Conservation (phyloP, 1,139 yeast genomes). For the Kodamaea sp. region DNA sequence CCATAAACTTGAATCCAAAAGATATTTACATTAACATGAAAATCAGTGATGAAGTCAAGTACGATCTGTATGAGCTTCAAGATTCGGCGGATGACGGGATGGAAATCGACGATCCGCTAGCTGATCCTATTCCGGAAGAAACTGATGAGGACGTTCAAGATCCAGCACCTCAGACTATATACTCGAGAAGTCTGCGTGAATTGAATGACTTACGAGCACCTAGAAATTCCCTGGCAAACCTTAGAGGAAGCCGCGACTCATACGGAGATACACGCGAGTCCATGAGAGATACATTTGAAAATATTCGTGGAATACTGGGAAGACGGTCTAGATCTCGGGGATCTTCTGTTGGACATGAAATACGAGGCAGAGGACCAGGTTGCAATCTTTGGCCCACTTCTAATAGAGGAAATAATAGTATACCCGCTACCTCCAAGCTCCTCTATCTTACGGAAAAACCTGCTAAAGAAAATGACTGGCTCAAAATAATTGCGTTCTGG, state of each 20-base stretch:
- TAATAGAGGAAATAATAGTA: neutral
- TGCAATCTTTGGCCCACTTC: neutral
- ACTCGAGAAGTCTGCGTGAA: neutral
- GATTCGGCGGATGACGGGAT: conserved; percentile 4
- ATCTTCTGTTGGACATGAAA: neutral
- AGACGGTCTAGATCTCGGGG: neutral
- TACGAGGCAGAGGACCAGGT: neutral
- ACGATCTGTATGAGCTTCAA: neutral
- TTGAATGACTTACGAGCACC: no score
- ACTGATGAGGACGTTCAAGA: neutral
- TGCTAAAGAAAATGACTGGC: conserved; percentile 17
- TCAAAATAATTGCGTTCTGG: conserved; percentile 29
- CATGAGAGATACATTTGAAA: neutral
- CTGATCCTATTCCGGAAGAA: neutral
- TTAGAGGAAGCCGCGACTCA: no score
- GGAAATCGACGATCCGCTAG: conserved; percentile 4
- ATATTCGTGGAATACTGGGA: neutral
- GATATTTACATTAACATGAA: conserved; percentile 29
- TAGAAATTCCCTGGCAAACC: no score
- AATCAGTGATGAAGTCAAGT: conserved; percentile 1
- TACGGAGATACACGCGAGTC: no score
- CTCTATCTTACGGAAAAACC: conserved; percentile 24
- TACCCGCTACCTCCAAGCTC: conserved; percentile 11
- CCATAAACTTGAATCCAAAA: conserved; percentile 22
- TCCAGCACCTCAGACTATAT: neutral